These are phyloP conservation scores for Candida coquimbonensis DNA, from an alignment of 805 yeast species.

Conservation along the genomic window DNA sequence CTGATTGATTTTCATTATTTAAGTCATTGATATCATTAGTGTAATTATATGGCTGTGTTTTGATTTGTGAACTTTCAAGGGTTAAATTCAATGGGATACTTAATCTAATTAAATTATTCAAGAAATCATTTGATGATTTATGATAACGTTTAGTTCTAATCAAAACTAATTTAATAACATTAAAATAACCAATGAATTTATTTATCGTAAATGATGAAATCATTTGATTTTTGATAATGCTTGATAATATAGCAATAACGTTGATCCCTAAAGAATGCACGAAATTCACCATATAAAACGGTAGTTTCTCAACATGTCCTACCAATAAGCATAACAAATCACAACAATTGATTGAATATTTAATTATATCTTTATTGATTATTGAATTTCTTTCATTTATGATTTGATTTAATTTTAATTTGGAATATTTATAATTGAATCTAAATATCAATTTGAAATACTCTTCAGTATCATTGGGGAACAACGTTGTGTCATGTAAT, in stretches of 20 bases:
- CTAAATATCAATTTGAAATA: slow-evolving; percentile 17
- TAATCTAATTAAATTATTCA: neutral
- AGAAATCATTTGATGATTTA: neutral
- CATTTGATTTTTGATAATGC: neutral
- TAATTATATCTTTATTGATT: slow-evolving; percentile 15
- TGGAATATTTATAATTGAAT: slow-evolving; percentile 20
- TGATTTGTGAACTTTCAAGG: too few relatives aligned
- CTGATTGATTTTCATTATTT: too few relatives aligned
- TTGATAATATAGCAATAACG: slow-evolving; percentile 2
- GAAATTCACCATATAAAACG: slow-evolving; percentile 12
- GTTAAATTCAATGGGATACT: neutral
- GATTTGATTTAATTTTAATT: slow-evolving; percentile 19
- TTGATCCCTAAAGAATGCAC: slow-evolving; percentile 6
- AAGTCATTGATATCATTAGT: too few relatives aligned
- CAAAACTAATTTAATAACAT: neutral
- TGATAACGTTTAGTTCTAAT: neutral
- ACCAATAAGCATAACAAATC: slow-evolving; percentile 1
- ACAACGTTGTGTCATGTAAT: slow-evolving; percentile 19
- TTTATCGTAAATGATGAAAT: neutral
- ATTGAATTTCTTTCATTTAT: slow-evolving; percentile 1
- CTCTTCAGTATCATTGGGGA: slow-evolving; percentile 5
- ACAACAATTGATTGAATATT: slow-evolving; percentile 15
- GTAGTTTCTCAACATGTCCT: slow-evolving; percentile 5
- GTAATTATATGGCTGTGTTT: too few relatives aligned
- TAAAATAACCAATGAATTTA: neutral